Evolutionary conservation across 495 filamentous ascomycete species (phyloP).

Genomic region (Aspergillus olivimuriae): DNA sequence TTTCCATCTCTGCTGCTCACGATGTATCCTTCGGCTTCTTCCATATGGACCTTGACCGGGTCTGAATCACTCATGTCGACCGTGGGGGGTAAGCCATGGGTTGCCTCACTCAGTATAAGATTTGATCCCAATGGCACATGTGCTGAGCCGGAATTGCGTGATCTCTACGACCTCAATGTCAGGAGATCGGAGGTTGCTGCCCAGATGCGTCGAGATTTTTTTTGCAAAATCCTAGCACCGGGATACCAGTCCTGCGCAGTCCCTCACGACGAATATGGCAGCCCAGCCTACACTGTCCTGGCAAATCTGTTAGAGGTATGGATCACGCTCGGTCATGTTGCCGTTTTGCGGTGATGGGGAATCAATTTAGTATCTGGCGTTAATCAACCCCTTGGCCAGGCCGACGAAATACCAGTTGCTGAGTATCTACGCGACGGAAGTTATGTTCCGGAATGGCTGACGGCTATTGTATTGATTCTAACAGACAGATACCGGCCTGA

Average conservation of each 20-base stretch:
- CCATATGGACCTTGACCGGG: conserved; percentile 20
- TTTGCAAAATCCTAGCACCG: conserved; percentile 33
- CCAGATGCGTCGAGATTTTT: conserved; percentile 19
- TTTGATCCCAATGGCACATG: conserved; percentile 7
- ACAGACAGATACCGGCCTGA: conserved; percentile 18
- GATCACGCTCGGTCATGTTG: neutral
- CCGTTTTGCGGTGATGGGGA: neutral
- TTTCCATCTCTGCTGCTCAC: neutral
- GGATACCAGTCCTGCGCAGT: conserved; percentile 41
- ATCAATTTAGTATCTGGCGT: conserved; percentile 24
- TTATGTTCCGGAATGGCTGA: conserved; percentile 1
- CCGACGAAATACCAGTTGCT: conserved; percentile 10
- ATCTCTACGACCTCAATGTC: conserved; percentile 17
- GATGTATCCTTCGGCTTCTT: conserved; percentile 12
- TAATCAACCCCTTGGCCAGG: conserved; percentile 25
- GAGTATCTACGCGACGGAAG: conserved; percentile 13
- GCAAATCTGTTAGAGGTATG: conserved; percentile 48
- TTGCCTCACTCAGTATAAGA: conserved; percentile 14
- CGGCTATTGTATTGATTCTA: neutral
- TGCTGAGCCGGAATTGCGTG: conserved; percentile 21
- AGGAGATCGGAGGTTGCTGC: conserved; percentile 10
- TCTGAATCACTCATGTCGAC: conserved; percentile 5
- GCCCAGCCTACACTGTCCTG: conserved; percentile 42
- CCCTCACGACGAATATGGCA: conserved; percentile 41
- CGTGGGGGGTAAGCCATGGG: conserved; percentile 21